Percentiles rank a stretch among this genome's conserved stretches.
Evolutionary conservation across 257 asterid species (phyloP).

Genomic region (Nicotiana undulata): DNA sequence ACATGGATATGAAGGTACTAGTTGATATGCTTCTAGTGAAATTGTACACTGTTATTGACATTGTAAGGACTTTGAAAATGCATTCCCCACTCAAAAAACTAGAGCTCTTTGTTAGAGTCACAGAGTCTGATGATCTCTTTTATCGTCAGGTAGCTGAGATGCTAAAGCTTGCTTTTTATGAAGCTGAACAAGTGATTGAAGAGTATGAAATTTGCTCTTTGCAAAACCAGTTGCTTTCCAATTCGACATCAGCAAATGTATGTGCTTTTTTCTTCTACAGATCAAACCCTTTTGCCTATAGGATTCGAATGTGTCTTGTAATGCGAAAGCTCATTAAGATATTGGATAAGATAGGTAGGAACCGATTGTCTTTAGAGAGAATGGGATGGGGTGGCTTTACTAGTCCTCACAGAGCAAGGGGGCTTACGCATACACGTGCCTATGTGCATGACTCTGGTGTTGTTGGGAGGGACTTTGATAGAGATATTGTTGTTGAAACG

Average conservation of each 20-base stretch:
- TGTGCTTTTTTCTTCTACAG: neutral
- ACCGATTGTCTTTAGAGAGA: neutral
- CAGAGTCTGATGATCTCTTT: no score
- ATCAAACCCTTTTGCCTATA: neutral
- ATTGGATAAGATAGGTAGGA: neutral
- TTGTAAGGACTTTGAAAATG: neutral
- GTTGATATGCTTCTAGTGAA: neutral
- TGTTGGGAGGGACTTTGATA: conserved; percentile 12
- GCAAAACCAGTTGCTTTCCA: neutral
- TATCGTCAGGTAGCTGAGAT: neutral
- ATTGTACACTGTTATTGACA: neutral
- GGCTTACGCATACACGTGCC: conserved; percentile 4
- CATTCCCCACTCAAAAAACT: neutral
- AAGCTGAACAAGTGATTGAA: neutral
- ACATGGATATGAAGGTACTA: neutral
- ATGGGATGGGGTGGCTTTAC: neutral
- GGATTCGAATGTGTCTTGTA: neutral
- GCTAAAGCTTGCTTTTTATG: neutral
- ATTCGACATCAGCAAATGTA: neutral
- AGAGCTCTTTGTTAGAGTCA: neutral
- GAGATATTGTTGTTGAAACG: conserved; percentile 8
- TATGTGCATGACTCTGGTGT: conserved; percentile 6
- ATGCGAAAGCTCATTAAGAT: neutral
- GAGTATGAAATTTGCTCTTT: neutral
- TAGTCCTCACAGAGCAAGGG: neutral